Evolutionary conservation across 139 green algal genomes (phyloP).

Genomic region (Coccomyxa sp.): DNA sequence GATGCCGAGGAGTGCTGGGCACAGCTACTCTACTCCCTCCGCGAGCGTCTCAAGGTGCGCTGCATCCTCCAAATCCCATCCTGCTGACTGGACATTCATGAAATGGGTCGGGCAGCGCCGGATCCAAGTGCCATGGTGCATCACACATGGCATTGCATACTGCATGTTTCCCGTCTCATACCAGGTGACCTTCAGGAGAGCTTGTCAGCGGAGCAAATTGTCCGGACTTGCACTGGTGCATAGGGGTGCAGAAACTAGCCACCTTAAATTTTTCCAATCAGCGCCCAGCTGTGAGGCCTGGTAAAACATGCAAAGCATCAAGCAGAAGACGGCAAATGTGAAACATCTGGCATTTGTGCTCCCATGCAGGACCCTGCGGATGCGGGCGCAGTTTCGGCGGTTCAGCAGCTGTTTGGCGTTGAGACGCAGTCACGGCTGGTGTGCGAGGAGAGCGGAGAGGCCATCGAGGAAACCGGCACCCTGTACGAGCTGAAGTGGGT

Average conservation of each 20-base stretch:
- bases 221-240: too few species aligned
- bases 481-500: slow-evolving; percentile 71
- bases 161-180: too few species aligned
- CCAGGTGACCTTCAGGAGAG: too few species aligned
- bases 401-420: slow-evolving; percentile 85
- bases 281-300: too few species aligned
- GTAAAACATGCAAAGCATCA: too few species aligned
- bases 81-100: neutral
- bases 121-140: neutral
- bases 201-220: too few species aligned
- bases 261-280: too few species aligned
- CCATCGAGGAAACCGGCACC: slow-evolving; percentile 50
- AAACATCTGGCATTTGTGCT: too few species aligned
- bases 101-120: neutral
- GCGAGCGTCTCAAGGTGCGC: slow-evolving; percentile 62
- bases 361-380: slow-evolving; percentile 33
- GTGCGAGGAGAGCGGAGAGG: slow-evolving; percentile 78
- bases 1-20: slow-evolving; percentile 98
- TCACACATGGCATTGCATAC: neutral
- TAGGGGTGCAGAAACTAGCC: too few species aligned
- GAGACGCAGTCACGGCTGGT: slow-evolving; percentile 63
- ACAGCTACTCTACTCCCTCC: slow-evolving; percentile 76
- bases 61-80: neutral
- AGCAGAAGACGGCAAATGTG: too few species aligned
- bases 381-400: slow-evolving; percentile 4